A percentile compares a stretch with the other conserved stretches of the same genome.
Conservation (phyloP, 805 yeast genomes). For the Ogataea nonfermentans region DNA sequence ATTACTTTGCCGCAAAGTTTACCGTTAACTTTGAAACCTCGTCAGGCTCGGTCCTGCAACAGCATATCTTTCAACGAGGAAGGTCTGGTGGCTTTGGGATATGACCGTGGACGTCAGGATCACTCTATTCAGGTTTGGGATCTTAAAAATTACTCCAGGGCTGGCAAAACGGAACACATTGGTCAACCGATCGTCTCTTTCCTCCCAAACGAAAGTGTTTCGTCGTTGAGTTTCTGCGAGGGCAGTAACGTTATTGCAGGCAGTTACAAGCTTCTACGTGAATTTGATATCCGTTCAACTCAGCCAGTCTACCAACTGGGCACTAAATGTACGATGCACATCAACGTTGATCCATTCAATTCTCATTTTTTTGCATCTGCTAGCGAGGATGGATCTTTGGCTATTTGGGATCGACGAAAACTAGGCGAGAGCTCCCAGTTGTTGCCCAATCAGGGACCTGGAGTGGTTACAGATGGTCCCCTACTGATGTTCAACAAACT, state of each 20-base stretch:
- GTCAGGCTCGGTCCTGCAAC: constrained; percentile 73
- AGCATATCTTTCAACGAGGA: constrained; percentile 64
- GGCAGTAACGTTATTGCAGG: constrained; percentile 62
- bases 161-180: constrained; percentile 47
- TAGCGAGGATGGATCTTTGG: constrained; percentile 80
- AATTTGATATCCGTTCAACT: constrained; percentile 67
- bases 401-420: constrained; percentile 78
- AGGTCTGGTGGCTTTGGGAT: constrained; percentile 71
- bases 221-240: constrained; percentile 63
- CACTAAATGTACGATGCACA: constrained; percentile 66
- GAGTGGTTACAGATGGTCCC: constrained; percentile 48
- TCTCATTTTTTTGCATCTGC: constrained; percentile 67
- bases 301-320: constrained; percentile 71
- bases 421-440: constrained; percentile 32
- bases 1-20: constrained; percentile 39
- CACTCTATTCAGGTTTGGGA: constrained; percentile 81
- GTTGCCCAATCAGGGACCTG: constrained; percentile 13
- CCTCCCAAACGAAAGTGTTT: constrained; percentile 71
- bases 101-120: constrained; percentile 76
- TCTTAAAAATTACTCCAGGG: constrained; percentile 54
- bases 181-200: constrained; percentile 55
- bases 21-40: constrained; percentile 49
- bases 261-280: constrained; percentile 72
- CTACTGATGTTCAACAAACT: constrained; percentile 58
- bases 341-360: constrained; percentile 68